phyloP scores from a whole-genome alignment of 208 protist species.

The Naegleria gruberi region DNA sequence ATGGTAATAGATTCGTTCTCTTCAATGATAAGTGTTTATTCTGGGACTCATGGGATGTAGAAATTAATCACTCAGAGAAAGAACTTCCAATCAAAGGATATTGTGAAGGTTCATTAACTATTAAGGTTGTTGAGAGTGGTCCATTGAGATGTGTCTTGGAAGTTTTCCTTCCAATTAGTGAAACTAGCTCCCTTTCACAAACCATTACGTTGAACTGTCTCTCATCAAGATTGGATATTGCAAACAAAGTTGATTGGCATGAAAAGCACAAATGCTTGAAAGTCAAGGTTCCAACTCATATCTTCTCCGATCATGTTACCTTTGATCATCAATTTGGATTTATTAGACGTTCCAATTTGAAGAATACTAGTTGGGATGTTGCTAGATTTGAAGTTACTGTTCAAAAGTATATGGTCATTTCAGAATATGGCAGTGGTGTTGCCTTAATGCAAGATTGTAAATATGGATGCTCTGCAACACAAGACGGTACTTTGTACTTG shows the following conservation, averaged over 20 bases:
- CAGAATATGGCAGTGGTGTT: conserved; percentile 45
- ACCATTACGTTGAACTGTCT: neutral
- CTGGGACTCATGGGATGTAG: conserved; percentile 53
- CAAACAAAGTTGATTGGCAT: conserved; percentile 43
- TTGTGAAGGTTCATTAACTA: neutral
- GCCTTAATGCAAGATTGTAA: conserved; percentile 55
- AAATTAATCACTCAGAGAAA: conserved; percentile 34
- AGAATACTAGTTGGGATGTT: conserved; percentile 51
- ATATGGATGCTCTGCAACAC: conserved; percentile 35
- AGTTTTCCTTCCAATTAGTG: neutral
- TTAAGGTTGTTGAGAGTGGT: neutral
- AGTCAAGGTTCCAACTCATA: neutral
- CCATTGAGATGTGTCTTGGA: neutral
- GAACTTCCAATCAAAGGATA: neutral
- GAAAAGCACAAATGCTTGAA: conserved; percentile 46
- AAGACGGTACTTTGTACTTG: neutral
- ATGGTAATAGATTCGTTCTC: conserved; percentile 42
- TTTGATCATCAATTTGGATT: conserved; percentile 52
- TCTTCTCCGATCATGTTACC: neutral
- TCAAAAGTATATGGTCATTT: conserved; percentile 47
- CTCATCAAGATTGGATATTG: conserved; percentile 1
- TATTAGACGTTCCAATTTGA: conserved; percentile 46
- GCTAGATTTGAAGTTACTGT: conserved; percentile 46
- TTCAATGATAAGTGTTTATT: conserved; percentile 46
- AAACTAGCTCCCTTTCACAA: neutral